These are phyloP conservation scores for Agrocybe praecox DNA, from an alignment of 768 basidiomycete species.

Conservation along the genomic window DNA sequence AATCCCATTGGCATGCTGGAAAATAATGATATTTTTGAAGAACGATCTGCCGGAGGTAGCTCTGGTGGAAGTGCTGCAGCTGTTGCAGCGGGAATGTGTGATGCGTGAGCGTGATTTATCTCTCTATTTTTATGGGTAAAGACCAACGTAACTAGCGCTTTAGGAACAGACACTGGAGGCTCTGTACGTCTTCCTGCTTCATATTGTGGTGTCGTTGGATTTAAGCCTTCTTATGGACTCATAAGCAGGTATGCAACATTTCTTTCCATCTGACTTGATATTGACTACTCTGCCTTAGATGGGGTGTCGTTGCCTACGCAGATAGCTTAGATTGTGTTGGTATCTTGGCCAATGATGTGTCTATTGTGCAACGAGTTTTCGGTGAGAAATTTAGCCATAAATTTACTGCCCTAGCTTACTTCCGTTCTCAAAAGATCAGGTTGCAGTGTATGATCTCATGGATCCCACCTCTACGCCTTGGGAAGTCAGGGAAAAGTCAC, in stretches of 20 bases:
- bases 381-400: slow-evolving; percentile 43
- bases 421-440: slow-evolving; percentile 32
- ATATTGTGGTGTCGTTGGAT: slow-evolving; percentile 88
- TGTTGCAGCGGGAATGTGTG: slow-evolving; percentile 82
- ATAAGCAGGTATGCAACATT: slow-evolving; percentile 68
- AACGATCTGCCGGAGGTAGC: slow-evolving; percentile 84
- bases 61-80: slow-evolving; percentile 96
- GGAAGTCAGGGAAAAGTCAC: slow-evolving; percentile 31
- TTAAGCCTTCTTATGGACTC: slow-evolving; percentile 95
- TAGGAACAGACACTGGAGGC: slow-evolving; percentile 95
- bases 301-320: slow-evolving; percentile 92
- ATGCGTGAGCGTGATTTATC: slow-evolving; percentile 60
- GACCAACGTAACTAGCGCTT: slow-evolving; percentile 52
- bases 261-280: not conserved
- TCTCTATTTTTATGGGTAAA: not conserved
- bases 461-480: slow-evolving; percentile 75
- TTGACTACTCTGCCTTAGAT: slow-evolving; percentile 42
- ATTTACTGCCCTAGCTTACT: not conserved
- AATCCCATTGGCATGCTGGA: slow-evolving; percentile 60
- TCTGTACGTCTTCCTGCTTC: slow-evolving; percentile 92
- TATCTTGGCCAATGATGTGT: slow-evolving; percentile 62
- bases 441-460: slow-evolving; percentile 60
- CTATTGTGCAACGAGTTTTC: slow-evolving; percentile 56
- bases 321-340: slow-evolving; percentile 97
- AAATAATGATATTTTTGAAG: slow-evolving; percentile 6